Evolutionary conservation across 2,329 filamentous ascomycete species (phyloP).

Genomic region (Fusarium abutilonis): DNA sequence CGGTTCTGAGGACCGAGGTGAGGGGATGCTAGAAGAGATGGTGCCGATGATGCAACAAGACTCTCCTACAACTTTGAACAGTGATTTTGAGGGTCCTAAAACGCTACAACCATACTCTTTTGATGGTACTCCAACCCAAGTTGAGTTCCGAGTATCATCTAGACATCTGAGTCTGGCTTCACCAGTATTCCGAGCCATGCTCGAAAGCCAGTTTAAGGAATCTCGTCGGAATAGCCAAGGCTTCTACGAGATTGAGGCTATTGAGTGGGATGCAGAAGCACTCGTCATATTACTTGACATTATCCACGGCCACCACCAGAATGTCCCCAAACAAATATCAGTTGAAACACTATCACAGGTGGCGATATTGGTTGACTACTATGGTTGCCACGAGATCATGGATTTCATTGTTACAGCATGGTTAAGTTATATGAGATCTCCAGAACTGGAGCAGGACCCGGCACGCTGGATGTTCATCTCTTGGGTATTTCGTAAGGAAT

Average conservation of each 20-base stretch:
- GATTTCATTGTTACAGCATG: conserved; percentile 28
- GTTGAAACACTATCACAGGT: conserved; percentile 44
- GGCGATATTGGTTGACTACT: conserved; percentile 47
- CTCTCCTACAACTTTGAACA: conserved; percentile 20
- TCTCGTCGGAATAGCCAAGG: conserved; percentile 8
- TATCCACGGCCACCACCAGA: conserved; percentile 43
- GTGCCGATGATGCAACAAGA: conserved; percentile 11
- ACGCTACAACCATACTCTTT: neutral
- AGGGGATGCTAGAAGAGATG: conserved; percentile 13
- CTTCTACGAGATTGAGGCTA: conserved; percentile 18
- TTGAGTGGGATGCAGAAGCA: conserved; percentile 45
- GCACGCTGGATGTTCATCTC: conserved; percentile 21
- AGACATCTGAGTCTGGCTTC: conserved; percentile 30
- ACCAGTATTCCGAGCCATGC: conserved; percentile 29
- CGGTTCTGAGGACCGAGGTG: neutral
- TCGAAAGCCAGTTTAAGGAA: conserved; percentile 20
- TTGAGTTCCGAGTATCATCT: conserved; percentile 26
- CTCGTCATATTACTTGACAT: conserved; percentile 45
- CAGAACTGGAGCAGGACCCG: conserved; percentile 10
- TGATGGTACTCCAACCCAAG: neutral
- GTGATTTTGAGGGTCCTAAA: conserved; percentile 16
- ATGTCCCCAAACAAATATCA: conserved; percentile 33
- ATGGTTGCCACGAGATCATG: conserved; percentile 43
- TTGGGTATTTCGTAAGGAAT: conserved; percentile 19
- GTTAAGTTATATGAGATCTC: conserved; percentile 8